Percentiles rank a stretch among this genome's conserved stretches.
Evolutionary conservation across 306 rosid species (phyloP).

Genomic region (Fragaria iinumae): DNA sequence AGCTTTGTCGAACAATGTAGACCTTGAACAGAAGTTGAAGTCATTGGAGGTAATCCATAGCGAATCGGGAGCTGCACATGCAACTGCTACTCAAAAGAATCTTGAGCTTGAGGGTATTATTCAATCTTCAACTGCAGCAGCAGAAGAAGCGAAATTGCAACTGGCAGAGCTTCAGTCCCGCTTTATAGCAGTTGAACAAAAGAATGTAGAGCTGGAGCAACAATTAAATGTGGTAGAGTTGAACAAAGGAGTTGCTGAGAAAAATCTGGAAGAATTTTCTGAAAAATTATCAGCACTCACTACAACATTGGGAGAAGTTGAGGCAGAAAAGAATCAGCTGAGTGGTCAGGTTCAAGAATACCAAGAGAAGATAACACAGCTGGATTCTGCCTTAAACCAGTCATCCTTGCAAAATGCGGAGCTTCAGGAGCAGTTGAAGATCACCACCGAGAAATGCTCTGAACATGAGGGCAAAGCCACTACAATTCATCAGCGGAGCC

Average conservation of each 20-base stretch:
- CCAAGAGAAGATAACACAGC: constrained; percentile 52
- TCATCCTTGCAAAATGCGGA: constrained; percentile 45
- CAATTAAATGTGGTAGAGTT: constrained; percentile 51
- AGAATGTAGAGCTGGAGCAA: constrained; percentile 80
- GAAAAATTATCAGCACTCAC: constrained; percentile 59
- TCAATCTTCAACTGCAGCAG: constrained; percentile 53
- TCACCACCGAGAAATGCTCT: constrained; percentile 43
- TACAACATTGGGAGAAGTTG: constrained; percentile 43
- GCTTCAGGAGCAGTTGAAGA: constrained; percentile 77
- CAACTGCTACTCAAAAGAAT: constrained; percentile 60
- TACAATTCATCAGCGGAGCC: constrained; percentile 62
- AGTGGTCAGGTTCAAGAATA: constrained; percentile 50
- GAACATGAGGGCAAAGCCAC: constrained; percentile 81
- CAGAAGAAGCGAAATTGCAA: constrained; percentile 68
- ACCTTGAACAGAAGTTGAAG: constrained; percentile 79
- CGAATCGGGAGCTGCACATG: constrained; percentile 60
- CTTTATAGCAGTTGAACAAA: constrained; percentile 57
- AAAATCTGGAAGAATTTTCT: constrained; percentile 54
- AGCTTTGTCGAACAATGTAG: constrained; percentile 62
- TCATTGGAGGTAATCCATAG: constrained; percentile 64
- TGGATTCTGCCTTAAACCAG: constrained; percentile 61
- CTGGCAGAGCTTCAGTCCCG: constrained; percentile 64
- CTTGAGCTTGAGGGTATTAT: constrained; percentile 68
- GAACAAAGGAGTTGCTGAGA: constrained; percentile 54
- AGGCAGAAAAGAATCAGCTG: constrained; percentile 61